These are phyloP conservation scores for Lotus japonicus DNA, from an alignment of 306 rosid species.

Conservation along the genomic window DNA sequence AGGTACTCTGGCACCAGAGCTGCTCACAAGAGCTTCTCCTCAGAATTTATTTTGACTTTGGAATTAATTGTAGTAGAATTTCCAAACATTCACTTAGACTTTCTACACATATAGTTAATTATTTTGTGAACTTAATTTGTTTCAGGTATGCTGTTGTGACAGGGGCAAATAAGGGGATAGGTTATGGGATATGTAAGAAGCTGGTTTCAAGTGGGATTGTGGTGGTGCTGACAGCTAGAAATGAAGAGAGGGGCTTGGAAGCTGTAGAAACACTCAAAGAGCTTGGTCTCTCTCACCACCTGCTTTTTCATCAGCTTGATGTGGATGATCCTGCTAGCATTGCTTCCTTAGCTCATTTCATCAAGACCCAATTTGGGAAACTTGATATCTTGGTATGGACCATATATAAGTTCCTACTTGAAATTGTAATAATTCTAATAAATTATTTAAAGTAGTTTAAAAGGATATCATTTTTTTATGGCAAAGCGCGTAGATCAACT, in stretches of 20 bases:
- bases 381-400: slow-evolving; percentile 37
- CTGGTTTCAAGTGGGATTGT: slow-evolving; percentile 22
- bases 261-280: slow-evolving; percentile 24
- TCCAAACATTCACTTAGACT: not conserved
- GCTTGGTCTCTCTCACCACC: not conserved
- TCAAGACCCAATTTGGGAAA: slow-evolving; percentile 26
- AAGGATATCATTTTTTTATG: no score
- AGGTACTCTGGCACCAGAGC: no score
- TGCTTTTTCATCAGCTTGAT: slow-evolving; percentile 40
- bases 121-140: not conserved
- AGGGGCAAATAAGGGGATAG: slow-evolving; percentile 38
- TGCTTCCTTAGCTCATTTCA: slow-evolving; percentile 26
- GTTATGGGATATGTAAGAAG: slow-evolving; percentile 32
- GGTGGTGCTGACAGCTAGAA: slow-evolving; percentile 35
- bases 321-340: slow-evolving; percentile 30
- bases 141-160: slow-evolving; percentile 40
- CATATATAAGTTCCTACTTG: no score
- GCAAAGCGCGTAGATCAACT: no score
- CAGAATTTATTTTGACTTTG: no score
- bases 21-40: no score
- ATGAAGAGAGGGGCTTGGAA: slow-evolving; percentile 26
- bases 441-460: no score
- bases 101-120: not conserved
- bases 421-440: no score
- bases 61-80: no score